Evolutionary conservation across 202 grass and related monocot species (phyloP).

Genomic region (Carex arenaria): DNA sequence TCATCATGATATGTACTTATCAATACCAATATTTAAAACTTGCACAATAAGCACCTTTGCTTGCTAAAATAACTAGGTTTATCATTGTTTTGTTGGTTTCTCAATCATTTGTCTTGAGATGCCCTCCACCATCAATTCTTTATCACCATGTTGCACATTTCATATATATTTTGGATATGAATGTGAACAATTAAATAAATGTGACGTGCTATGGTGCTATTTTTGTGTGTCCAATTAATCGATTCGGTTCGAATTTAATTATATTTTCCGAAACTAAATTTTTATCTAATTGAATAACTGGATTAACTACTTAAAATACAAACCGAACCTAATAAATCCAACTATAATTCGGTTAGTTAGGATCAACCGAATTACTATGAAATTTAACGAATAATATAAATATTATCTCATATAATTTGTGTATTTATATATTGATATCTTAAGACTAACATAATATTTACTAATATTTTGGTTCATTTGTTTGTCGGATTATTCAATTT

Average conservation of each 20-base stretch:
- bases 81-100: conserved; percentile 52
- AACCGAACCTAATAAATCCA: neutral
- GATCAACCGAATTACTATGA: neutral
- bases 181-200: neutral
- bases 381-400: neutral
- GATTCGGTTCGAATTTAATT: neutral
- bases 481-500: too few relatives aligned
- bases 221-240: neutral
- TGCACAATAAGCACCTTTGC: conserved; percentile 33
- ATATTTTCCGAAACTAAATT: neutral
- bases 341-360: neutral
- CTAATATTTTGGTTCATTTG: neutral
- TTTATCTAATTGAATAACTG: neutral
- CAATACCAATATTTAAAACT: conserved; percentile 28
- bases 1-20: conserved; percentile 38
- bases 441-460: neutral
- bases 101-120: conserved; percentile 59
- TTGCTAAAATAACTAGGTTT: conserved; percentile 35
- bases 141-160: neutral
- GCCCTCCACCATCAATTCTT: conserved; percentile 21
- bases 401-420: neutral
- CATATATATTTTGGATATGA: neutral
- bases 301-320: neutral
- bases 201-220: neutral
- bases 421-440: neutral